Evolutionary conservation across 257 asterid genomes (phyloP), one percentile per base, ranked within the genome.

Genomic region (Solanum lycopersicoides): DNA sequence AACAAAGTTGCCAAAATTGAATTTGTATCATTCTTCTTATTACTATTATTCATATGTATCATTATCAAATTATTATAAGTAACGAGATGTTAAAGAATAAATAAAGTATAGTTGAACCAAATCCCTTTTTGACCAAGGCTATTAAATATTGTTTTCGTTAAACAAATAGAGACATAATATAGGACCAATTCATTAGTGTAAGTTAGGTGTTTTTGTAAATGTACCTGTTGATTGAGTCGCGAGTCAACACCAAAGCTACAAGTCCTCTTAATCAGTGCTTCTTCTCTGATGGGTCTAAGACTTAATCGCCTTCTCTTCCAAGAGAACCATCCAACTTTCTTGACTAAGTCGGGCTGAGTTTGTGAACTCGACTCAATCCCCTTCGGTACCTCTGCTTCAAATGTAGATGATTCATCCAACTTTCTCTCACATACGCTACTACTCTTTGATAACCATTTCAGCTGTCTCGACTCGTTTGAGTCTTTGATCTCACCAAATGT

Each of bases 271-370:
- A 88, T 88, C 6, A 68, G 53, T n/a, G 90, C 80, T 56, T 88
- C 94, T 74, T 84, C 92, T 91, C 86, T 87, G 1, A 90, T 88
- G 37, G 92, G 91, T 83, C 89, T 93, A 42, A 94, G 87, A 88
- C 96, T 93, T 87, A 94, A 91, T 34, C 92, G 88, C 65, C 90
- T 89, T 35, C 90, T 92, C 88, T 91, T 94, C 96, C 96, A 92
- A 15, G 94, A 89, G 79, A 95, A 93, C 89, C 95, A 91, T 12
- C 93, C 92, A 37, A 80, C 87, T 85, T 91, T 95, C 90, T 91
- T 93, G 87, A 86, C 88, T 1, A 89, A 21, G 86, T 91, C 92
- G n/a, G 66, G 12, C 35, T n/a, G 87, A 28, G 68, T 18, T 37
- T 68, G 74, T 65, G 89, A 69, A 84, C 86, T 59, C 47, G 73